These are phyloP conservation scores for Fusarium scirpi DNA, from an alignment of 2,329 filamentous ascomycete species.

Conservation along the genomic window DNA sequence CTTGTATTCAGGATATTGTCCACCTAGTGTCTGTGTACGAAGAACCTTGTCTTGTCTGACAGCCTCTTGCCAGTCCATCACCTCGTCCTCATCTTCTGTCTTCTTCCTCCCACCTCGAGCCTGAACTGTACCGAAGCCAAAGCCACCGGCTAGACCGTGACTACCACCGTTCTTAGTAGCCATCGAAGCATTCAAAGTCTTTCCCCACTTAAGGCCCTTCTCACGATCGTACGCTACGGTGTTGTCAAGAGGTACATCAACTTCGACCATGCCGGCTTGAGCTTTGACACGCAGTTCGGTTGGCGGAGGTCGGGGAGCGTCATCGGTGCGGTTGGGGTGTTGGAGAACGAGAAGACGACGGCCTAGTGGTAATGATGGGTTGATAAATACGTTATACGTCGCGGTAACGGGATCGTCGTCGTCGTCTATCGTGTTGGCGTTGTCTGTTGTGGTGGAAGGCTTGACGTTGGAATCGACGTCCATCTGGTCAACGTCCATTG, in stretches of 20 bases:
- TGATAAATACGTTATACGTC: constrained; percentile 88
- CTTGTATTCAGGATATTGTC: constrained; percentile 77
- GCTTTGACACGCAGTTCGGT: constrained; percentile 85
- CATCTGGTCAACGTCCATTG: constrained; percentile 41
- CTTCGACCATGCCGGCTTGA: constrained; percentile 84
- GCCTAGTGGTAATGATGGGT: constrained; percentile 72
- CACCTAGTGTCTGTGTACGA: constrained; percentile 85
- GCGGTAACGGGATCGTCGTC: constrained; percentile 76
- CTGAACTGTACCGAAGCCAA: constrained; percentile 69
- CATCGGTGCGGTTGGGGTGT: constrained; percentile 81
- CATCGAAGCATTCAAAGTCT: constrained; percentile 73
- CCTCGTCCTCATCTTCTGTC: constrained; percentile 61
- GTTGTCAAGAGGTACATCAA: constrained; percentile 87
- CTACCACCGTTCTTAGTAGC: constrained; percentile 72
- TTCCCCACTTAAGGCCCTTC: constrained; percentile 86
- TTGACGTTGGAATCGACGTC: constrained; percentile 38
- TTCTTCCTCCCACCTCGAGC: constrained; percentile 54
- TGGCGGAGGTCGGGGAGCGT: constrained; percentile 65
- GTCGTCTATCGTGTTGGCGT: constrained; percentile 23
- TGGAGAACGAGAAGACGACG: constrained; percentile 85
- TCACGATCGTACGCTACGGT: constrained; percentile 81
- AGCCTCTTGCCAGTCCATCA: constrained; percentile 74
- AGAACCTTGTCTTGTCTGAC: constrained; percentile 78
- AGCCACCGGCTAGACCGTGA: constrained; percentile 78
- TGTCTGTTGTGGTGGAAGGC: constrained; percentile 10